Conservation (phyloP, 2,329 filamentous ascomycete genomes). For the Alternaria brassicae region DNA sequence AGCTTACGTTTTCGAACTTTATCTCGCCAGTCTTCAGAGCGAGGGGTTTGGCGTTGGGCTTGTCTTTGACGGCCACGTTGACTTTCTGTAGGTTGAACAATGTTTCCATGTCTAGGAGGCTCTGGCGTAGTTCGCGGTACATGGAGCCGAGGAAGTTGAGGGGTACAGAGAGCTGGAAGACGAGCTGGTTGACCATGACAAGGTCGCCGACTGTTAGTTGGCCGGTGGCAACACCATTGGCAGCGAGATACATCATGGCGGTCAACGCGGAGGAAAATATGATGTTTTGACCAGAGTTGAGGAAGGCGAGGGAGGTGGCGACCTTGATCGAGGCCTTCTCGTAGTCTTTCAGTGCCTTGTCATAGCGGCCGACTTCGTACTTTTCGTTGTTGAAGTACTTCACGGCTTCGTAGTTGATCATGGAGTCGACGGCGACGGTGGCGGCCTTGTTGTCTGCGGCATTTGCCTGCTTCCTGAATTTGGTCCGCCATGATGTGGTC, state of each 20-base stretch:
- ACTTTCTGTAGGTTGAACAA: conserved; percentile 97
- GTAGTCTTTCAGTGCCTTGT: conserved; percentile 83
- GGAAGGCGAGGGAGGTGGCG: conserved; percentile 86
- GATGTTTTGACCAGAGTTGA: conserved; percentile 95
- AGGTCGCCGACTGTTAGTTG: conserved; percentile 89
- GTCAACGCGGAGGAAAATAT: conserved; percentile 96
- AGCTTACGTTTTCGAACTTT: conserved; percentile 91
- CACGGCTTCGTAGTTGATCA: conserved; percentile 99
- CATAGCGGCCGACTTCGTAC: conserved; percentile 90
- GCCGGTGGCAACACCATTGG: conserved; percentile 83
- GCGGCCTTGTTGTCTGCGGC: conserved; percentile 95
- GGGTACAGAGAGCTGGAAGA: conserved; percentile 96
- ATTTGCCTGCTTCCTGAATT: conserved; percentile 93
- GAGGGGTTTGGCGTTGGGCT: conserved; percentile 75
- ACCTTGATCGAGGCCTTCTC: conserved; percentile 97
- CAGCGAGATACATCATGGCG: conserved; percentile 97
- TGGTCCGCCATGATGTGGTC: conserved; percentile 96
- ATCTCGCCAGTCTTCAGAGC: conserved; percentile 84
- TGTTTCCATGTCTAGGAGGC: conserved; percentile 96
- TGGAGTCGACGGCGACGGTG: conserved; percentile 91
- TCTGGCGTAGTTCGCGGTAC: conserved; percentile 93
- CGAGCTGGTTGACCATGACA: conserved; percentile 98
- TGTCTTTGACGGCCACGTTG: conserved; percentile 84
- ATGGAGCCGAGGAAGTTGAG: conserved; percentile 98
- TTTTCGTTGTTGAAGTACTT: conserved; percentile 99